Conservation (phyloP, 2,329 filamentous ascomycete genomes). For the Xylaria sp. region DNA sequence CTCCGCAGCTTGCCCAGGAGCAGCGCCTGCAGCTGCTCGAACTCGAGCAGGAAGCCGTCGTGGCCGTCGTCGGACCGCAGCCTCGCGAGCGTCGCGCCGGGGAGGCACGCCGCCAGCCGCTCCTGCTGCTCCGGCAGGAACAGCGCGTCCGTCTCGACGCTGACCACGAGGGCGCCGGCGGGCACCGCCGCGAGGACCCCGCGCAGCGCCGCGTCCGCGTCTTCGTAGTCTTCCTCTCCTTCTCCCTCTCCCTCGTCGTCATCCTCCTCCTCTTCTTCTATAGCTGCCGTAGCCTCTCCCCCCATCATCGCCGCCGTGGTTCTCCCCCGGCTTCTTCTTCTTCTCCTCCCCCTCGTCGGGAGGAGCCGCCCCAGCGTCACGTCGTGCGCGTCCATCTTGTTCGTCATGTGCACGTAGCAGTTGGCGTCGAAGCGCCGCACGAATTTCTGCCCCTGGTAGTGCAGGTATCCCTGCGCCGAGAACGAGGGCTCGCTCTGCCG, state of each 20-base stretch:
- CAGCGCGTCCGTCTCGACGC: slow-evolving; percentile 40
- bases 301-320: no score
- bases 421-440: slow-evolving; percentile 43
- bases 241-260: slow-evolving; percentile 37
- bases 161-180: slow-evolving; percentile 37
- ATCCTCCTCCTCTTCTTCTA: background rate
- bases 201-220: slow-evolving; percentile 28
- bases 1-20: slow-evolving; percentile 27
- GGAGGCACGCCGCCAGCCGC: slow-evolving; percentile 35
- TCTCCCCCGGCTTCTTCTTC: no score
- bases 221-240: no score
- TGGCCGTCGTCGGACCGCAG: slow-evolving; percentile 39
- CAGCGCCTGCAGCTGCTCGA: slow-evolving; percentile 35
- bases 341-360: no score
- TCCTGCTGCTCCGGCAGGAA: slow-evolving; percentile 39
- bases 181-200: slow-evolving; percentile 30
- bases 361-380: slow-evolving; percentile 32
- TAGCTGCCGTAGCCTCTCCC: no score
- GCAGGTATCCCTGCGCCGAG: slow-evolving; percentile 41
- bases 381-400: slow-evolving; percentile 45
- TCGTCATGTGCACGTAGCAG: slow-evolving; percentile 42
- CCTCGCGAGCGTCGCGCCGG: slow-evolving; percentile 32
- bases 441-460: slow-evolving; percentile 44
- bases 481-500: slow-evolving; percentile 31
- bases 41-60: slow-evolving; percentile 43